phyloP scores from a whole-genome alignment of 2,329 filamentous ascomycete species.

The Epichloe scottii region DNA sequence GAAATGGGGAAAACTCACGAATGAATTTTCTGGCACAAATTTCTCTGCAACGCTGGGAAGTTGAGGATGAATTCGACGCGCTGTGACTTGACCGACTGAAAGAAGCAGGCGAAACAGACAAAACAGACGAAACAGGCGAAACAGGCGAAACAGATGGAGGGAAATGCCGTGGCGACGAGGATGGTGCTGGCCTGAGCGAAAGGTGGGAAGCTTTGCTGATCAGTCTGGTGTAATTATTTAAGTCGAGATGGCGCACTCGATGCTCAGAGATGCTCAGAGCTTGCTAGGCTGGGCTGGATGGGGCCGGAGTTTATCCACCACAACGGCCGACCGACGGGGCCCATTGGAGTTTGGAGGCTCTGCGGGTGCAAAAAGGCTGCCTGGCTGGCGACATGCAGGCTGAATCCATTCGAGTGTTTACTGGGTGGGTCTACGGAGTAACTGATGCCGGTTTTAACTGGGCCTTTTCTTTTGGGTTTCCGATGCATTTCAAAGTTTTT shows the following conservation, averaged over 20 bases:
- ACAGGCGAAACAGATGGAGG: no score
- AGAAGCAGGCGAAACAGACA: not conserved
- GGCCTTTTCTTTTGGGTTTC: no score
- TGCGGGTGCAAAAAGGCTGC: not conserved
- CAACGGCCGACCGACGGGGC: not conserved
- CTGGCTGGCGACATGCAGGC: not conserved
- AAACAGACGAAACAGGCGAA: no score
- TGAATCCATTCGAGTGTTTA: not conserved
- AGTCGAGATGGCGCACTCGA: not conserved
- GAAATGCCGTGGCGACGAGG: not conserved
- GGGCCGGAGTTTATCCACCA: conserved; percentile 8
- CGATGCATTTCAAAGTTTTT: no score
- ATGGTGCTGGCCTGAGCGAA: not conserved
- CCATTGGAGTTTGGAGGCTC: not conserved
- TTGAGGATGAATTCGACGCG: not conserved
- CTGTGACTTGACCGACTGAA: not conserved
- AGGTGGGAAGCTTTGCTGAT: not conserved
- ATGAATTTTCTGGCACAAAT: not conserved
- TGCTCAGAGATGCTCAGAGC: not conserved
- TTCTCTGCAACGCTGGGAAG: not conserved
- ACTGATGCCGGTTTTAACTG: no score
- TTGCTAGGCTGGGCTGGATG: not conserved
- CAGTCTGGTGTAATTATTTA: not conserved
- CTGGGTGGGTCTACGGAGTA: no score
- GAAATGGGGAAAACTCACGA: not conserved